Conservation (phyloP, 805 yeast genomes). For the Yamadazyma laniorum region DNA sequence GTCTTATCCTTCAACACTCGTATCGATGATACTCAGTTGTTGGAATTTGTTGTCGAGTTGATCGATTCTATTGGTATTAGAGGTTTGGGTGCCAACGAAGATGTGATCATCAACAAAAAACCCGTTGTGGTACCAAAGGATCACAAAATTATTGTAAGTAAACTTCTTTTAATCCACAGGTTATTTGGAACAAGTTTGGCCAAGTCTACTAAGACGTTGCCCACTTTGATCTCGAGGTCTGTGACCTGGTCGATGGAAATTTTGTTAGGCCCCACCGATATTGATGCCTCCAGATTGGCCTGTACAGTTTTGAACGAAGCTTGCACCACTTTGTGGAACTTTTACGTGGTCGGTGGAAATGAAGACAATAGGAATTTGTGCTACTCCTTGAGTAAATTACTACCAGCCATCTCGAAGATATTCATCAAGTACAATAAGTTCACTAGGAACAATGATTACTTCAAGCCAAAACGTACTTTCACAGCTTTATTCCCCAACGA, state of each 20-base stretch:
- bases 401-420: slow-evolving; percentile 53
- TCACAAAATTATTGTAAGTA: slow-evolving; percentile 53
- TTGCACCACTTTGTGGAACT: slow-evolving; percentile 37
- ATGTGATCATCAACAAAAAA: slow-evolving; percentile 17
- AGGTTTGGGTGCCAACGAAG: slow-evolving; percentile 50
- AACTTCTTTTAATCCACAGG: slow-evolving; percentile 60
- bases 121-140: slow-evolving; percentile 41
- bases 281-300: slow-evolving; percentile 64
- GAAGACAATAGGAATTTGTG: slow-evolving; percentile 37
- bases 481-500: slow-evolving; percentile 66
- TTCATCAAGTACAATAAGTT: slow-evolving; percentile 53
- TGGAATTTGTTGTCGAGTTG: slow-evolving; percentile 43
- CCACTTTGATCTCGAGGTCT: slow-evolving; percentile 43
- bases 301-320: slow-evolving; percentile 55
- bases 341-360: slow-evolving; percentile 29
- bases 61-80: slow-evolving; percentile 55
- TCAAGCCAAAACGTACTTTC: slow-evolving; percentile 61
- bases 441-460: slow-evolving; percentile 45
- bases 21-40: slow-evolving; percentile 38
- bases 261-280: slow-evolving; percentile 48
- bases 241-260: slow-evolving; percentile 61
- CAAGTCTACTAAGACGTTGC: slow-evolving; percentile 24
- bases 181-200: slow-evolving; percentile 42
- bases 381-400: slow-evolving; percentile 48
- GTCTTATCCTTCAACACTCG: slow-evolving; percentile 46